Evolutionary conservation across 2,329 filamentous ascomycete species (phyloP), one percentile per base, ranked within the genome.

Genomic region (Monosporascus sp.): DNA sequence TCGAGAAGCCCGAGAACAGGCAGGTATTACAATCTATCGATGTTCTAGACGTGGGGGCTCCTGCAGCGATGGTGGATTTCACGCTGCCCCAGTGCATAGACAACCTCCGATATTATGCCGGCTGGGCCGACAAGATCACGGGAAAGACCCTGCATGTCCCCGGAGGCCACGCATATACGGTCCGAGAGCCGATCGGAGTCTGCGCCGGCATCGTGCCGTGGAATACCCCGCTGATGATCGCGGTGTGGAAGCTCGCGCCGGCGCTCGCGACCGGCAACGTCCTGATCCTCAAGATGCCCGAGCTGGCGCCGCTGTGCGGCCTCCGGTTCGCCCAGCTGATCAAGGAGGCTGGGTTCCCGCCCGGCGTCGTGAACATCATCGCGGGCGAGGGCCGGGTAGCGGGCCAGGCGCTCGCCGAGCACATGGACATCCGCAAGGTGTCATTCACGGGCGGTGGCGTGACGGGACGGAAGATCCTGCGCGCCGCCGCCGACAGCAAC

Each of bases 21-120:
- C 76, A 76, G 56, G 64, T 65, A 1, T 65, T 79, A 20, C 73
- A 74, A 37, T 72, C 74, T 14, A 72, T 79, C 47, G 88, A 94
- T 72, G 86, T 88, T 0, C 86, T 89, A 78, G 88, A 94, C 68
- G 92, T 90, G 63, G 89, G 88, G 66, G 91, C 93, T 69, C 85
- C 88, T 4, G 89, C 88, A 68, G 70, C 74, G 3, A 81, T 84
- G 17, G 80, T 86, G 1, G 71, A 85, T n/a, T 76, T 74, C 42
- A 38, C 15, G 25, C 25, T 50, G 71, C 67, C 11, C 31, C 17
- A 77, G 52, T 67, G 74, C 27, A 60, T 70, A 31, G 67, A 69
- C 25, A 69, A 86, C 14, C 73, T 85, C 51, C 84, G 83, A 60
- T 93, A 93, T 71, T 93, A 92, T 63, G 88, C 84, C 44, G 89